Evolutionary conservation across 2,329 filamentous ascomycete genomes (phyloP).

Genomic region (Truncatella angustata): DNA sequence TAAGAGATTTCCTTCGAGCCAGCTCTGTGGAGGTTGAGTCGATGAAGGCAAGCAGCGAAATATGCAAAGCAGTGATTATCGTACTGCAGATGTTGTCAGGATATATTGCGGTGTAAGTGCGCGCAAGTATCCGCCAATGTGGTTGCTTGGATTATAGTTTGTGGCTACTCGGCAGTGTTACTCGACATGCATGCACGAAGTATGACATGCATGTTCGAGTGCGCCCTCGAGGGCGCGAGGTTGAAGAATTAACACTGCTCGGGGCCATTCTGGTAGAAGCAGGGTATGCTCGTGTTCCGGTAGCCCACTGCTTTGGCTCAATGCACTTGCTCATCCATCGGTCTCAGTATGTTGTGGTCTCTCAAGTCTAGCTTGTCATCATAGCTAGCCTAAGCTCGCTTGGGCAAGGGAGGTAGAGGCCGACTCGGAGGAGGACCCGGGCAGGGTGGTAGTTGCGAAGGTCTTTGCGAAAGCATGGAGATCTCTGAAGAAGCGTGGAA

Average conservation of each 20-base stretch:
- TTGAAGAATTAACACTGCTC: conserved; percentile 15
- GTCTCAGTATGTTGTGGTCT: conserved; percentile 1
- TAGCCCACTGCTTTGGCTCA: neutral
- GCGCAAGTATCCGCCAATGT: conserved; percentile 7
- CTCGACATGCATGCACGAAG: conserved; percentile 7
- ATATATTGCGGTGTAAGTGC: neutral
- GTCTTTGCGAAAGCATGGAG: conserved; percentile 59
- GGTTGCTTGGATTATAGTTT: neutral
- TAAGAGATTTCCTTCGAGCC: conserved; percentile 11
- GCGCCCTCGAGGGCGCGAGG: neutral
- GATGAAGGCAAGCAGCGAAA: conserved; percentile 14
- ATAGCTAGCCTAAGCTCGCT: conserved; percentile 46
- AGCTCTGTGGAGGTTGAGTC: conserved; percentile 9
- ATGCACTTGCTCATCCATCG: too few species aligned
- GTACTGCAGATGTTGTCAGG: too few species aligned
- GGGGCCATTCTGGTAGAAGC: conserved; percentile 14
- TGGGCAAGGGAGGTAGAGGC: conserved; percentile 64
- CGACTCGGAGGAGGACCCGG: conserved; percentile 62
- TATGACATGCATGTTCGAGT: conserved; percentile 1
- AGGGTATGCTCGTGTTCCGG: neutral
- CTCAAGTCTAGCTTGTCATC: conserved; percentile 9
- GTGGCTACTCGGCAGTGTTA: neutral
- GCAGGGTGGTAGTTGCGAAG: conserved; percentile 66
- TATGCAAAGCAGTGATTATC: neutral
- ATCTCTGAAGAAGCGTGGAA: conserved; percentile 12